Conservation (phyloP, 179 eudicot species). For the Camellia oleifera region DNA sequence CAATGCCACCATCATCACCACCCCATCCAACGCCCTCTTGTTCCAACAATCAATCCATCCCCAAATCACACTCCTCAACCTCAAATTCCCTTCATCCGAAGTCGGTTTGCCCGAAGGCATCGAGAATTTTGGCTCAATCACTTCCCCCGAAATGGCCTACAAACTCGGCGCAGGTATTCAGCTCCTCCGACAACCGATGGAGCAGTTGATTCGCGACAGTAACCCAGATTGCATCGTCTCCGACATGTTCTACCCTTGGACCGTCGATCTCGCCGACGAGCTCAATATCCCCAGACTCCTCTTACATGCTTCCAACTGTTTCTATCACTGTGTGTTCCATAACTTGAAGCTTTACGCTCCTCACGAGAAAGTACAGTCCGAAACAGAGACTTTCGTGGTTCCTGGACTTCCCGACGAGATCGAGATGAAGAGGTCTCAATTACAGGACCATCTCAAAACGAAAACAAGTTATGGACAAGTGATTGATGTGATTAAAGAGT, state of each 20-base stretch:
- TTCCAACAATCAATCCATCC: background rate
- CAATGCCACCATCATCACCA: slow-evolving; percentile 17
- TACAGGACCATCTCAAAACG: slow-evolving; percentile 36
- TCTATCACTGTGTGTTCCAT: slow-evolving; percentile 31
- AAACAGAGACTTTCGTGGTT: slow-evolving; percentile 30
- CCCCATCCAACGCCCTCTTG: slow-evolving; percentile 17
- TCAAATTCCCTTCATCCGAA: slow-evolving; percentile 35
- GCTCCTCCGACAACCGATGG: slow-evolving; percentile 31
- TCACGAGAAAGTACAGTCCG: slow-evolving; percentile 26
- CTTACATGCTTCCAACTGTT: slow-evolving; percentile 37
- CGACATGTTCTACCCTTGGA: slow-evolving; percentile 52
- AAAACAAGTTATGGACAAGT: slow-evolving; percentile 32
- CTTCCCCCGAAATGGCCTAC: slow-evolving; percentile 24
- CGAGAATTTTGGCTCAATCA: slow-evolving; percentile 32
- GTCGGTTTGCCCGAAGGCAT: slow-evolving; percentile 45
- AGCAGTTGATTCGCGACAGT: slow-evolving; percentile 20
- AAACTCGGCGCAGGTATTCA: slow-evolving; percentile 33
- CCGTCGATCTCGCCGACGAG: slow-evolving; percentile 28
- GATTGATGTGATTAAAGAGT: slow-evolving; percentile 32
- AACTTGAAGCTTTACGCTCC: slow-evolving; percentile 29
- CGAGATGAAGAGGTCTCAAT: slow-evolving; percentile 35
- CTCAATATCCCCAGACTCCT: slow-evolving; percentile 39
- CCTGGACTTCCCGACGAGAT: slow-evolving; percentile 37
- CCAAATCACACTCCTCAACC: slow-evolving; percentile 18
- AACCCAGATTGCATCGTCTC: slow-evolving; percentile 51